Evolutionary conservation across 2,329 filamentous ascomycete genomes (phyloP).

Genomic region (Trichoderma sp.): DNA sequence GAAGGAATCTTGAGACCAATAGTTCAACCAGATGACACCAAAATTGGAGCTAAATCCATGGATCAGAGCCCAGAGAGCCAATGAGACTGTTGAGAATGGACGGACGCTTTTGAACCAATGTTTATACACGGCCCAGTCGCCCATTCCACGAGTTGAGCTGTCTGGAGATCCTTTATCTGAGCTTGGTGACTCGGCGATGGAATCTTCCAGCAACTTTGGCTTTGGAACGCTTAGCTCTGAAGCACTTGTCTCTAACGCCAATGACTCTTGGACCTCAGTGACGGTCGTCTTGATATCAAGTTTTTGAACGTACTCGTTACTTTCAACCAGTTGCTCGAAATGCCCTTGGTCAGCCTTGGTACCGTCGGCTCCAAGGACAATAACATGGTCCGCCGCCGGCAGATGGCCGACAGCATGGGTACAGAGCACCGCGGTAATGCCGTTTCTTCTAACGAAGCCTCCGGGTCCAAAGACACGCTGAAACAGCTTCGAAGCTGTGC

Average conservation of each 20-base stretch:
- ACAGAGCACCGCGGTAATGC: too few species aligned
- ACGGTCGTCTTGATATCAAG: too few species aligned
- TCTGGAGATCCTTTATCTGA: constrained; percentile 31
- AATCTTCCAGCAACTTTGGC: constrained; percentile 37
- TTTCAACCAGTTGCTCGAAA: too few species aligned
- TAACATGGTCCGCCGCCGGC: too few species aligned
- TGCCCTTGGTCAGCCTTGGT: too few species aligned
- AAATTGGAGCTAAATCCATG: constrained; percentile 7
- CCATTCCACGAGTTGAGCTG: constrained; percentile 12
- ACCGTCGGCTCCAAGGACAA: too few species aligned
- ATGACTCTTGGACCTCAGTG: too few species aligned
- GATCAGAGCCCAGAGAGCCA: neutral
- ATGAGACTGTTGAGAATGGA: neutral
- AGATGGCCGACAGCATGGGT: too few species aligned
- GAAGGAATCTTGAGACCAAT: constrained; percentile 2
- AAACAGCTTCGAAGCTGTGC: constrained; percentile 42
- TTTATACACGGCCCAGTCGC: constrained; percentile 15
- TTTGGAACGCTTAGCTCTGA: constrained; percentile 12
- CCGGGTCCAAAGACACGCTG: constrained; percentile 36
- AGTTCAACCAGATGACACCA: neutral
- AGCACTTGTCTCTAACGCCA: neutral
- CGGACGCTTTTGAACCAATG: constrained; percentile 13
- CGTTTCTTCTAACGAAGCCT: too few species aligned
- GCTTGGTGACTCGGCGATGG: constrained; percentile 41
- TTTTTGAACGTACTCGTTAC: too few species aligned